Percentiles rank a stretch among this genome's conserved stretches.
Conservation (phyloP, 345 rosid genomes). For the Fremontodendron californicum region DNA sequence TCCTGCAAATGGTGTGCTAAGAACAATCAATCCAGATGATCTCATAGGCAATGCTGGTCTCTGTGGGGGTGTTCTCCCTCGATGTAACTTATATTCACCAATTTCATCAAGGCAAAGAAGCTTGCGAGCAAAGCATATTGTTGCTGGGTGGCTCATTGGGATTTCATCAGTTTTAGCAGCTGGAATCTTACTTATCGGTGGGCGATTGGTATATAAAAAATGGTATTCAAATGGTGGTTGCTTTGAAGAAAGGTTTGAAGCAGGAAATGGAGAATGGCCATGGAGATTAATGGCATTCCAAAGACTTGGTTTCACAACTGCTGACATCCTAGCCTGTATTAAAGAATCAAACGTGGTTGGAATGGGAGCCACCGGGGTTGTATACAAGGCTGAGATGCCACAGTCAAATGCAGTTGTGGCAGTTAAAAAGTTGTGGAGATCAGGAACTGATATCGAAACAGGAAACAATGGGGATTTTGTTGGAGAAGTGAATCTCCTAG, state of each 20-base stretch:
- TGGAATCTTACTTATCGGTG: slow-evolving; percentile 41
- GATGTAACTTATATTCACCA: slow-evolving; percentile 45
- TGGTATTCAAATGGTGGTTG: slow-evolving; percentile 54
- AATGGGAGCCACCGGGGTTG: slow-evolving; percentile 89
- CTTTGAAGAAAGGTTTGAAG: slow-evolving; percentile 43
- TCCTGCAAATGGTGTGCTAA: slow-evolving; percentile 68
- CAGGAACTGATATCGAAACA: slow-evolving; percentile 54
- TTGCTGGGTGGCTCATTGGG: slow-evolving; percentile 63
- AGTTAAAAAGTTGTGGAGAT: slow-evolving; percentile 86
- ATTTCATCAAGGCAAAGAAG: slow-evolving; percentile 33
- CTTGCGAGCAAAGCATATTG: slow-evolving; percentile 46
- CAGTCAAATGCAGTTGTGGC: slow-evolving; percentile 54
- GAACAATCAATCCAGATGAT: slow-evolving; percentile 75
- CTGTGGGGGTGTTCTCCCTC: slow-evolving; percentile 77
- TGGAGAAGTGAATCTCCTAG: slow-evolving; percentile 77
- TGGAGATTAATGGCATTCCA: slow-evolving; percentile 94
- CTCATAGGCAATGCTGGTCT: slow-evolving; percentile 69
- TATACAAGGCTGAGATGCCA: slow-evolving; percentile 73
- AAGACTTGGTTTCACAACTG: slow-evolving; percentile 70
- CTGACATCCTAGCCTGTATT: slow-evolving; percentile 66
- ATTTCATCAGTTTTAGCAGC: slow-evolving; percentile 52
- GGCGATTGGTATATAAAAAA: slow-evolving; percentile 43
- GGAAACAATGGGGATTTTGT: slow-evolving; percentile 63
- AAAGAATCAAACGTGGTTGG: slow-evolving; percentile 82
- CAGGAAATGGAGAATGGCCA: slow-evolving; percentile 71